phyloP scores from a whole-genome alignment of 2,329 filamentous ascomycete genomes.

The Phialocephala sp. region DNA sequence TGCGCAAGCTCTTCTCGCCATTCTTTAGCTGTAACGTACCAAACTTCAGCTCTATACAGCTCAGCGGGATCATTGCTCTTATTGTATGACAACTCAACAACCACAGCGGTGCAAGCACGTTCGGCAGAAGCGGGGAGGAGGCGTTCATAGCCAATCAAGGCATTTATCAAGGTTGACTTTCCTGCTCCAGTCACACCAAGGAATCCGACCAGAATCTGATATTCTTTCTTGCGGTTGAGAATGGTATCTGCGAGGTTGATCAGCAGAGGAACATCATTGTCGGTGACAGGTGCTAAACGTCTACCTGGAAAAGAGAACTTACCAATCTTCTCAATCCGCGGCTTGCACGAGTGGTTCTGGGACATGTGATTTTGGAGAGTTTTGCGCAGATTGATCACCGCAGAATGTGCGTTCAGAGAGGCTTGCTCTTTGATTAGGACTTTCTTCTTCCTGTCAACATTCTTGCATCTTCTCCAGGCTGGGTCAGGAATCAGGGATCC shows the following conservation, averaged over 20 bases:
- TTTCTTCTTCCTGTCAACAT: background rate
- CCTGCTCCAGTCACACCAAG: slow-evolving; percentile 66
- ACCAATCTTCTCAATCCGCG: slow-evolving; percentile 15
- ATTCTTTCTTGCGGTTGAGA: slow-evolving; percentile 18
- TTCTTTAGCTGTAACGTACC: slow-evolving; percentile 24
- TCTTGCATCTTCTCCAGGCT: slow-evolving; percentile 1
- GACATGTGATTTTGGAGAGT: slow-evolving; percentile 4
- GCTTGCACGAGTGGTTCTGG: background rate
- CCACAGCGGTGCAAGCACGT: slow-evolving; percentile 31
- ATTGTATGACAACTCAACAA: slow-evolving; percentile 32
- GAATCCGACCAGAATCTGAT: slow-evolving; percentile 41
- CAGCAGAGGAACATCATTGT: background rate
- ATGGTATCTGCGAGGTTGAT: slow-evolving; percentile 17
- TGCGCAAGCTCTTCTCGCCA: slow-evolving; percentile 28
- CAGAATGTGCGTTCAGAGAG: background rate
- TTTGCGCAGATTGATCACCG: slow-evolving; percentile 9
- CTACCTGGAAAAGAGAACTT: background rate
- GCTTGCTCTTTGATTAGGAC: slow-evolving; percentile 16
- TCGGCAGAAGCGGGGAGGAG: slow-evolving; percentile 23
- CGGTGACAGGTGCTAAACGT: too few relatives aligned
- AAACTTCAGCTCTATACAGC: slow-evolving; percentile 19
- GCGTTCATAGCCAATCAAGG: slow-evolving; percentile 46
- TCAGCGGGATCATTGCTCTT: slow-evolving; percentile 6
- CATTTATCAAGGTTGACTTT: slow-evolving; percentile 68
- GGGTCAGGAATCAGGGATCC: slow-evolving; percentile 6